Evolutionary conservation across 2,329 filamentous ascomycete species (phyloP), one percentile per base, ranked within the genome.

Genomic region (Ascosphaera pollenicola): DNA sequence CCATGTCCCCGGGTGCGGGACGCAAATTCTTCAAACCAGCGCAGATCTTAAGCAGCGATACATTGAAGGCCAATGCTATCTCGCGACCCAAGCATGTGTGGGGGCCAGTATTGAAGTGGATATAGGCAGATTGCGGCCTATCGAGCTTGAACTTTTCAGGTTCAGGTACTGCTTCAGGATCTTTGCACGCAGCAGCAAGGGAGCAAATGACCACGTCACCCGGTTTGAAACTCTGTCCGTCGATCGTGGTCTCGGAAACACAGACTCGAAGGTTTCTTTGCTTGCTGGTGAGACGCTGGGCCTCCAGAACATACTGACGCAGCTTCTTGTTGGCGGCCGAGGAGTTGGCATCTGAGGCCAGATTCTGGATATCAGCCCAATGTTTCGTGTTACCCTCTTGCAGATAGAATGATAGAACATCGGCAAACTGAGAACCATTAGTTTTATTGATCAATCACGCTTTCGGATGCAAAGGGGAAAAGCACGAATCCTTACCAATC

Each of bases 1-100:
- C 64, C 57, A 64, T 64, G 37, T 53, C 51, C 0, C 62, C 63
- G 1, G 62, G 61, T 0, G 63, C 63, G 0, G 59, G 59, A 5
- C 63, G 60, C 2, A 66, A 53, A 31, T 61, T 47, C 46, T 62
- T 62, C 39, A 66, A 54, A 11, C 56, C 54, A 1, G 61, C 62
- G 0, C 50, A 49, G 3, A 64, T 52, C 47, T 59, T 62, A 26
- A 66, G 47, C 17, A 66, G 53, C 0, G 59, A 60, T 1, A 44
- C 38, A 3, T 67, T 48, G 35, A 59, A 63, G 0, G 58, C 50
- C 10, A 59, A 51, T 0, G 60, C 55, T 1, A 65, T 45, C 3
- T 64, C 54, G 28, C 55, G 54, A 31, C 56, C 60, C 2, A 65
- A 21, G 41, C 65, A 68, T 19, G 62, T 55, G 47, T 69, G 64